Base-by-base conservation (phyloP, 2,329 filamentous ascomycete species). In the Tympanopsis confertula region DNA sequence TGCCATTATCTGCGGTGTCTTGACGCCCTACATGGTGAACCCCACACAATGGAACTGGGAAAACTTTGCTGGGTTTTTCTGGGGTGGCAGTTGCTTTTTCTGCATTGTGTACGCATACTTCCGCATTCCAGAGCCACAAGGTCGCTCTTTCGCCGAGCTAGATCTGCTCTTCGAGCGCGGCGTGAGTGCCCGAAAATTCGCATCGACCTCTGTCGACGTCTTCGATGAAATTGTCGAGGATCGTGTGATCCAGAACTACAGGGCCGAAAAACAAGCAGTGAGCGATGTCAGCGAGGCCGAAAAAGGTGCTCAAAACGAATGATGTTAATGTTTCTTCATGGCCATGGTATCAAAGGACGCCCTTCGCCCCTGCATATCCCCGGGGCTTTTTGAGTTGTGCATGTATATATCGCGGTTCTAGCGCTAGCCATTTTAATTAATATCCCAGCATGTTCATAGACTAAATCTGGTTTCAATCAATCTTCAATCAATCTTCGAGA, bases 1-100 rank as follows among this genome's bases (percentile, higher is more conserved):
- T 32, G 81, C 74, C 44, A 94, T 95, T 46, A 62, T 94, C 49
- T 85, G 78, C 52, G 80, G 77, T 37, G 81, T 94, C 3, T 59
- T 94, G 29, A 93, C 86, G 0, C 87, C 87, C 0, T 94, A 93
- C 61, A 94, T 94, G 87, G 70, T 94, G 30, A 94, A 94, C 61
- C 86, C 87, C 0, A 70, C 67, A 1, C 82, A 77, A 1, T 94
- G 88, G 87, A 66, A 93, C 58, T 94, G 86, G 87, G 69, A 75
- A 42, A 91, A 91, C 61, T 91, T 74, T 49, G 74, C 86, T 1
- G 86, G 87, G 19, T 93, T 94, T 63, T 93, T 93, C 66, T 86
- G 86, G 83, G 79, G 76, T 13, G 83, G 79, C 1, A 78, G 86
- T 40, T 89, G 84, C 59, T 85, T 86, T 61, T 59, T 78, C 39